Evolutionary conservation across 2,329 filamentous ascomycete genomes (phyloP), one percentile per base, ranked within the genome.

Genomic region (Penicillium sumatraense): DNA sequence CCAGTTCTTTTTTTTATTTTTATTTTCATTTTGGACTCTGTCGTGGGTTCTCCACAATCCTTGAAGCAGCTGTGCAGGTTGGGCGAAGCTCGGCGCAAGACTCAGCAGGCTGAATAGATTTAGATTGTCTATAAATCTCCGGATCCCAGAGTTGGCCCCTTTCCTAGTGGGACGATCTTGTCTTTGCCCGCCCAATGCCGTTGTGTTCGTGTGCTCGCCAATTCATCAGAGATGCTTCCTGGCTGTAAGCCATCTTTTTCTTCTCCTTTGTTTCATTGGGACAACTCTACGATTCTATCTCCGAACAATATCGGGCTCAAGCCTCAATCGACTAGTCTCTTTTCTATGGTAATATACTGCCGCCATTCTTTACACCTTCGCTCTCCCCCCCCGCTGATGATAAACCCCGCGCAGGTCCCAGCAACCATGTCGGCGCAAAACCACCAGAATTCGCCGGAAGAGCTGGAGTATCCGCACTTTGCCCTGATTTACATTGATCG

Each of bases 401-500:
- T 48, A 8, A 46, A 46, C 27, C 42, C 27, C 42, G n/a, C 2
- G 13, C 35, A 59, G 56, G 18, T 41, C 18, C 36, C 46, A 36
- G 53, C 57, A 29, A 58, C 54, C 16, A 66, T 66, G 54, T 63
- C 64, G 4, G 59, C 59, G 59, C 62, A 60, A 47, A 55, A 65
- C 41, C 60, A 62, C 33, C 62, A 60, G 44, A 55, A 65, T 40
- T 59, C 61, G 38, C 57, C 57, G 33, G 62, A 63, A 33, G 62
- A 60, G 14, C 51, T 63, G 49, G 53, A 55, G 3, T 69, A 60
- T 49, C 54, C 61, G 7, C 69, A 72, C 51, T 72, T 66, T 61
- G 69, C 69, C 41, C 56, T 72, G 14, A 69, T 72, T 23, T 72
- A 71, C 38, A 64, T 70, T 26, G 68, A 71, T 44, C 57, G 63